Percentiles rank a stretch among this genome's conserved stretches.
Evolutionary conservation across 2,329 filamentous ascomycete species (phyloP).

Genomic region (Calonectria hongkongensis): DNA sequence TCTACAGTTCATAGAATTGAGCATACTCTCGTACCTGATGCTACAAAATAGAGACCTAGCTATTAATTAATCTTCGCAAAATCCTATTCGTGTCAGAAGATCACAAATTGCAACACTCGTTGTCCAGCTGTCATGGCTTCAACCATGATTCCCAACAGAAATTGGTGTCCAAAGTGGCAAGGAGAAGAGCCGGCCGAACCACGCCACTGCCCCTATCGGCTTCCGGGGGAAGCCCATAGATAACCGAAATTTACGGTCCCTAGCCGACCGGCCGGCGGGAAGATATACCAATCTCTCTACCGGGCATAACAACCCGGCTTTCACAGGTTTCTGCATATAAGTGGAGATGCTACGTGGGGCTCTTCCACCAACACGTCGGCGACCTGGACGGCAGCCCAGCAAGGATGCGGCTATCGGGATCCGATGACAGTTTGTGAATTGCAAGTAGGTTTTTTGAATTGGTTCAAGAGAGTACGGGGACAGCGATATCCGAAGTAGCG

Average conservation of each 20-base stretch:
- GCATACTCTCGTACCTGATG: too few relatives aligned
- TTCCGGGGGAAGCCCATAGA: not conserved
- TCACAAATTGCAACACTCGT: not conserved
- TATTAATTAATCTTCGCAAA: not conserved
- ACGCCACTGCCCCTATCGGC: not conserved
- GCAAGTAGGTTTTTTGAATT: not conserved
- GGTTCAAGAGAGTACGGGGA: not conserved
- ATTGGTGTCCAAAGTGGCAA: not conserved
- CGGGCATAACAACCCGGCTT: not conserved
- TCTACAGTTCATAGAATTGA: not conserved
- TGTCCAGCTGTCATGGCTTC: not conserved
- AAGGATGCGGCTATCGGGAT: slow-evolving; percentile 21
- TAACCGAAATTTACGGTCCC: not conserved
- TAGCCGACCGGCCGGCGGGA: not conserved
- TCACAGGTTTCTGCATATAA: not conserved
- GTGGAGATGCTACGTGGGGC: slow-evolving; percentile 14
- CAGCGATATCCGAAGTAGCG: slow-evolving; percentile 21
- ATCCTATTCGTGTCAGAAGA: not conserved
- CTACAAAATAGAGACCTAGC: too few relatives aligned
- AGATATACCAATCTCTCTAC: not conserved
- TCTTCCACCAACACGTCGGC: not conserved
- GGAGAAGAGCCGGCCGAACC: too few relatives aligned
- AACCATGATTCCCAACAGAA: not conserved
- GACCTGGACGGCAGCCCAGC: slow-evolving; percentile 3
- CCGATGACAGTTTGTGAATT: slow-evolving; percentile 6